Base-by-base conservation (phyloP, 352 stramenopile species). In the Thraustochytrium striatum region DNA sequence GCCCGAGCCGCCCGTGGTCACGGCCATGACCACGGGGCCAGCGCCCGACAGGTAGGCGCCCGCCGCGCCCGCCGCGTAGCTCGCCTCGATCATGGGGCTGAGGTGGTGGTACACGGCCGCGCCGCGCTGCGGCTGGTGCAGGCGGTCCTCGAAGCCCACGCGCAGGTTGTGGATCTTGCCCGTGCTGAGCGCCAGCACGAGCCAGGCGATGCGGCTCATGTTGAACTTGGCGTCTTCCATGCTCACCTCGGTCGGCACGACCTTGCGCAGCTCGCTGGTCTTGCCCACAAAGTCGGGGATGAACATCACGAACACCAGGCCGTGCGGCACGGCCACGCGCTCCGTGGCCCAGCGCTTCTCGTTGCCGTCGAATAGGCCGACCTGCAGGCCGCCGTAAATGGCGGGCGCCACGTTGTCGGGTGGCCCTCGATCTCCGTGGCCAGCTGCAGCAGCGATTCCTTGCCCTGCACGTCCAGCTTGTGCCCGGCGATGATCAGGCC, bases 391-490 rank as follows among this genome's bases (percentile, higher is more conserved):
- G 68, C 96, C 96, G 83, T 99, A 99, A 83, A 99, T 98, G 16
- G 93, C 95, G 0, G 96, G 96, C 55, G 96, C 95, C 16, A 99
- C 96, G 84, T 99, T 99, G 86, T 99, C 96, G 96, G 96, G 87
- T 99, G 96, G 25, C 96, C 96, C 81, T 99, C 96, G 78, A 99
- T 99, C 79, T 92, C 91, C 7, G 95, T 96, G 13, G 96, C 94
- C 82, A 99, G 90, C 82, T 99, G 95, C 81, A 99, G 86, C 53
- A 99, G 88, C 83, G 95, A 92, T 83, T 99, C 96, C 43, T 87
- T 88, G 43, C 89, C 91, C 52, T 86, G 88, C 65, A 94, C 90
- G 0, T 91, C 88, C 39, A 97, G 84, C 16, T 91, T 87, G 89
- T 97, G 94, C 61, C 96, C 96, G 2, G 95, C 91, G 58, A 99